These are phyloP conservation scores for Diacronema lutheri DNA, from an alignment of 78 protist species.

Conservation along the genomic window DNA sequence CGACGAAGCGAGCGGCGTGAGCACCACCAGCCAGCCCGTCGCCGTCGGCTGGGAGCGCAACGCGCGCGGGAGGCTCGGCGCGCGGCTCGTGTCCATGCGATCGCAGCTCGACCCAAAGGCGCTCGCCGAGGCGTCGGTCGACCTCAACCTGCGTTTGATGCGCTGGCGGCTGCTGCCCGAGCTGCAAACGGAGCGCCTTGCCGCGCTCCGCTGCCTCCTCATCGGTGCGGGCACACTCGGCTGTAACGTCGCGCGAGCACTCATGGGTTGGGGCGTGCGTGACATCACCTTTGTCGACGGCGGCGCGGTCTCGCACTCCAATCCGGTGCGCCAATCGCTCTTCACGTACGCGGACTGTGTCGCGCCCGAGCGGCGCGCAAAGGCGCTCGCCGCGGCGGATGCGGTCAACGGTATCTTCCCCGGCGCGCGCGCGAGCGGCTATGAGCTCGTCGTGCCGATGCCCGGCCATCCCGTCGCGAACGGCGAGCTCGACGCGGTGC, in stretches of 20 bases:
- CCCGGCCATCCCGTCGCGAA: conserved; percentile 88
- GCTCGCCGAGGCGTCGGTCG: conserved; percentile 37
- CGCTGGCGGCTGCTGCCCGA: conserved; percentile 94
- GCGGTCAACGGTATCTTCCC: conserved; percentile 64
- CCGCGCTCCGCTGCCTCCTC: conserved; percentile 73
- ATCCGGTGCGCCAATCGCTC: conserved; percentile 94
- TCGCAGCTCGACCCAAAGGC: conserved; percentile 57
- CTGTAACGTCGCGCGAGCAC: conserved; percentile 92
- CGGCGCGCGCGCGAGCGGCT: conserved; percentile 36
- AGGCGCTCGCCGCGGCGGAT: conserved; percentile 89
- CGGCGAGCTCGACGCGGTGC: not conserved
- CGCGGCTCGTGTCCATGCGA: conserved; percentile 63
- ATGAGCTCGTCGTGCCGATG: conserved; percentile 90
- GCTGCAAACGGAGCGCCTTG: conserved; percentile 78
- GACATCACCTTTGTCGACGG: conserved; percentile 90
- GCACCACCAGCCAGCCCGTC: not conserved
- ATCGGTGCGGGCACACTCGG: conserved; percentile 99
- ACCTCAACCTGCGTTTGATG: conserved; percentile 93
- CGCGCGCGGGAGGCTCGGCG: conserved; percentile 56
- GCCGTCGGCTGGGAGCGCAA: conserved; percentile 87
- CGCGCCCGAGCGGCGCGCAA: conserved; percentile 56
- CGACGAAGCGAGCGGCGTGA: not conserved
- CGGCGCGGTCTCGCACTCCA: conserved; percentile 84
- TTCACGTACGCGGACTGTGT: conserved; percentile 75
- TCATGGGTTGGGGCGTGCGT: conserved; percentile 93